Evolutionary conservation across 108 stramenopile genomes (phyloP), one percentile per base, ranked within the genome.

Genomic region (Cyclotella distinguenda): DNA sequence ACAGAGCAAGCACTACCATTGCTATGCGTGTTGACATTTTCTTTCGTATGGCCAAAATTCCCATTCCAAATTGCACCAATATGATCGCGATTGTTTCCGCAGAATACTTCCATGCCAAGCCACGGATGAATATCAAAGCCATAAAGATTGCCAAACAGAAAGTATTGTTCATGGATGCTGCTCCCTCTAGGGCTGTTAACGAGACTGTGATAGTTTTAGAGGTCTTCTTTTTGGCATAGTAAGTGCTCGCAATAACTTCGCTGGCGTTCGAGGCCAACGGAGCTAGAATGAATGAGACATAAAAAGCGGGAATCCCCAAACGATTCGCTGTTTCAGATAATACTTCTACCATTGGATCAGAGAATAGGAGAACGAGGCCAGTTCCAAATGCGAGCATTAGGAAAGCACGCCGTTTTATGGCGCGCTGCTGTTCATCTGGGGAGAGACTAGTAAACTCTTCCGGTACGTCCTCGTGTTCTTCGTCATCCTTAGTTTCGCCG

Each of bases 131-230:
- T 48, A 97, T 85, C 36, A 99, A 81, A 28, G 82, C 89, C 89
- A 97, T 92, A 74, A 99, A 97, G 50, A 97, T 91, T 2, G 86
- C 93, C 34, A 99, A 82, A 52, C 90, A 93, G 57, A 98, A 97
- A 3, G 98, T 99, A 72, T 97, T 97, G 84, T 97, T 99, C 97
- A 97, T 97, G 49, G 82, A 90, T 6, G 96, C 97, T n/a, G 98
- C 98, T 21, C 98, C 98, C 64, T 88, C 83, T 51, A 98, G 75
- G 0, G 93, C 85, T 1, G 93, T 80, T 42, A 97, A 70, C 8
- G 93, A 84, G 46, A 99, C 93, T 3, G 95, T 87, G 51, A 99
- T 96, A 27, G 95, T 92, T 70, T 92, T 96, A 33, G 79, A 55
- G 23, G 96, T 97, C 74, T 96, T 97, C 83, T 97, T 97, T 8